phyloP scores from a whole-genome alignment of 2,329 filamentous ascomycete species.

The Sporothrix dimorphospora region DNA sequence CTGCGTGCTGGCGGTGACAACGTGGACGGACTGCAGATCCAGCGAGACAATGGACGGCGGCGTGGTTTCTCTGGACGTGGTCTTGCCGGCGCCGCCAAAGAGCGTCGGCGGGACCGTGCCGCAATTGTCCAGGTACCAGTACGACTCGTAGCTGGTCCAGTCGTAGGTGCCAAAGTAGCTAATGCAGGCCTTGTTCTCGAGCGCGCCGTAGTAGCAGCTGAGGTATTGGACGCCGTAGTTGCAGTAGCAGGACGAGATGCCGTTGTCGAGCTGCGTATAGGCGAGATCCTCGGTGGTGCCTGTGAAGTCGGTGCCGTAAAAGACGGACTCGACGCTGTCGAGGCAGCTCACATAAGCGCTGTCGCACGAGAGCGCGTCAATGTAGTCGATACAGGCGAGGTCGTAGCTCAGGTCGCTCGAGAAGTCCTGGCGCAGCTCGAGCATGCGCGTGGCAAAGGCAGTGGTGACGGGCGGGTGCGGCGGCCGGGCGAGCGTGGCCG shows the following conservation, averaged over 20 bases:
- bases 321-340: conserved; percentile 22
- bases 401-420: background rate
- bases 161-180: conserved; percentile 30
- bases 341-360: conserved; percentile 34
- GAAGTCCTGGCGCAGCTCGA: conserved; percentile 21
- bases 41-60: conserved; percentile 35
- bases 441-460: conserved; percentile 26
- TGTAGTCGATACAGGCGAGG: conserved; percentile 12
- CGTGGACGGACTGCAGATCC: conserved; percentile 34
- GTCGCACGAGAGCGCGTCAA: conserved; percentile 30
- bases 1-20: conserved; percentile 30
- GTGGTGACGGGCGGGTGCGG: conserved; percentile 29
- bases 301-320: background rate
- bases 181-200: conserved; percentile 29
- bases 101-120: conserved; percentile 33
- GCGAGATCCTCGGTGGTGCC: background rate
- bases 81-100: conserved; percentile 28
- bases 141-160: conserved; percentile 32
- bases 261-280: background rate
- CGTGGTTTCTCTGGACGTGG: conserved; percentile 3
- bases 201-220: conserved; percentile 34
- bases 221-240: conserved; percentile 36
- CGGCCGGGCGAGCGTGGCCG: conserved; percentile 31
- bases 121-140: conserved; percentile 33
- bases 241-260: conserved; percentile 35